Base-by-base conservation (phyloP, 352 stramenopile species). In the Globisporangium radiosum region DNA sequence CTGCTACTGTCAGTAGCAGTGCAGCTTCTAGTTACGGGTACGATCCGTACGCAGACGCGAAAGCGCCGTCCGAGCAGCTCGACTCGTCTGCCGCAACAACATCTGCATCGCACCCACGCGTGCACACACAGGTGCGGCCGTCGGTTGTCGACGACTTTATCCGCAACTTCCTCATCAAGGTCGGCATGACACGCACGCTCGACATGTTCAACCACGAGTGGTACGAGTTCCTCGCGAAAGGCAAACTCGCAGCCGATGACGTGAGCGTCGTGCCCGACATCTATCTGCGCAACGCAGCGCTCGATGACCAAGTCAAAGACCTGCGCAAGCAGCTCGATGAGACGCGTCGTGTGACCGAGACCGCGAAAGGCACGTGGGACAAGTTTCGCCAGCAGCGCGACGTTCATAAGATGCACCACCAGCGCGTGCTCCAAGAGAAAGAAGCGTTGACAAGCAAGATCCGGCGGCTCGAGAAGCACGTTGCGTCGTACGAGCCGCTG, bases 121-220 rank as follows among this genome's bases (percentile, higher is more conserved):
- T 78, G 5, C 70, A 90, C 56, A 92, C 82, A 5, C 82, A 91
- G 72, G 76, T 88, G 54, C 73, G 79, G 36, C 92, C 92, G 6
- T 80, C 88, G 0, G 88, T 98, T 10, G 83, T 97, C 33, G 92
- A 98, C 67, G 92, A 98, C 57, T 98, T 98, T 51, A 87, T 98
- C 62, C 86, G 91, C 42, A 98, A 97, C 61, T 98, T 98, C 65
- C 71, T 98, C 50, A 97, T 98, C 69, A 97, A 98, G 63, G 69
- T 95, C 13, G 78, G 84, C 40, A 95, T 98, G 78, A 57, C 73
- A 7, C 73, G 78, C 36, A 97, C 92, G 52, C 81, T 98, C 38
- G 90, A 98, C 57, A 78, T 77, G 62, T 98, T 98, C 71, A 98
- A 98, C 68, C 92, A 95, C 62, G 94, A 98, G 72, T 98, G 94